A percentile compares a stretch with the other conserved stretches of the same genome.
Evolutionary conservation across 2,329 filamentous ascomycete genomes (phyloP).

Genomic region (Colletotrichum lindemuthianum): DNA sequence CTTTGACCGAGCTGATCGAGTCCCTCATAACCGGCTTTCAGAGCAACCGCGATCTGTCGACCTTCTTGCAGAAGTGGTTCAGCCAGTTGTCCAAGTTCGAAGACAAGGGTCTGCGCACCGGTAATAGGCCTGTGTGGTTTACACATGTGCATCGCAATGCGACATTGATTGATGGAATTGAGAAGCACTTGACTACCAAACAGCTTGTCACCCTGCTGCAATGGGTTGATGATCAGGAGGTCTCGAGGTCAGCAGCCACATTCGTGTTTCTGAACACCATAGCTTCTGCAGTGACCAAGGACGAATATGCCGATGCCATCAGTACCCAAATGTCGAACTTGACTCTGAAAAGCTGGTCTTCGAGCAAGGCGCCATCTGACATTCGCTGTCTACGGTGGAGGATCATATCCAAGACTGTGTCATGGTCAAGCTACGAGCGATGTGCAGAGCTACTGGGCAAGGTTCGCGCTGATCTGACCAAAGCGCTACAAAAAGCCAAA

Average conservation of each 20-base stretch:
- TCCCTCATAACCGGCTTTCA: constrained; percentile 57
- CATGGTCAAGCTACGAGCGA: constrained; percentile 46
- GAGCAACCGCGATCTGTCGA: constrained; percentile 54
- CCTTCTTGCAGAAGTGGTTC: constrained; percentile 60
- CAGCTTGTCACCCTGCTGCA: constrained; percentile 55
- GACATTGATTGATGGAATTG: constrained; percentile 42
- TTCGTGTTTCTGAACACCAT: constrained; percentile 56
- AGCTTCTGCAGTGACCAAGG: constrained; percentile 51
- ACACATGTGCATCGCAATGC: constrained; percentile 30
- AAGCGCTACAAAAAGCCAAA: constrained; percentile 45
- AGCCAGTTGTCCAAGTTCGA: constrained; percentile 51
- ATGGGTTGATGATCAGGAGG: constrained; percentile 51
- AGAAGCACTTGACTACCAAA: constrained; percentile 55
- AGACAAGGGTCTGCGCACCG: constrained; percentile 17
- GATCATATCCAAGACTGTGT: constrained; percentile 48
- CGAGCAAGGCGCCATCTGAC: constrained; percentile 42
- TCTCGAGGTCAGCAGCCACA: constrained; percentile 44
- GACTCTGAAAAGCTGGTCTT: constrained; percentile 40
- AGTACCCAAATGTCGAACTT: constrained; percentile 51
- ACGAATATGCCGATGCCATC: constrained; percentile 55
- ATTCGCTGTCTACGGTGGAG: constrained; percentile 53
- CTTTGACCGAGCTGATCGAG: constrained; percentile 50
- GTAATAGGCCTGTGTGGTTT: constrained; percentile 42
- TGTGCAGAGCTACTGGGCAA: constrained; percentile 46
- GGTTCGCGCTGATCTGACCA: constrained; percentile 46